phyloP scores from a whole-genome alignment of 1,139 yeast genomes.

The Taphrina betulina region DNA sequence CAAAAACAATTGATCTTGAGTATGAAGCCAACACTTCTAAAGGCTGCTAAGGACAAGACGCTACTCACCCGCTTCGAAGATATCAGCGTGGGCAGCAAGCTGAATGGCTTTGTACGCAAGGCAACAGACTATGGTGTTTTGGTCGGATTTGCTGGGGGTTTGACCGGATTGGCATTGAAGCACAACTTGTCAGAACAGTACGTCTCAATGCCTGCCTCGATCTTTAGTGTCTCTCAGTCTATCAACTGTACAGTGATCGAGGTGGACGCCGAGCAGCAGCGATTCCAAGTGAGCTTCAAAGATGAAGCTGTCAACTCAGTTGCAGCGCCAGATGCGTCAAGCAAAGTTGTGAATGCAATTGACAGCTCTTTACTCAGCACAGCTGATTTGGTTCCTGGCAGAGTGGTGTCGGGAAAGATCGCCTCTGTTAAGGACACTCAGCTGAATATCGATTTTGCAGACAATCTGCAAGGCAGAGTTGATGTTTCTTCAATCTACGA shows the following conservation, averaged over 20 bases:
- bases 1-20: slow-evolving; percentile 62
- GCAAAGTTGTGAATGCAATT: slow-evolving; percentile 54
- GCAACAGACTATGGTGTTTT: slow-evolving; percentile 75
- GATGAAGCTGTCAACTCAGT: slow-evolving; percentile 44
- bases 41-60: slow-evolving; percentile 56
- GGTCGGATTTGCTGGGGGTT: slow-evolving; percentile 73
- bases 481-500: slow-evolving; percentile 74
- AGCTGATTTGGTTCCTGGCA: slow-evolving; percentile 61
- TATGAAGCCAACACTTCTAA: slow-evolving; percentile 65
- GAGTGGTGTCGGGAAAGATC: slow-evolving; percentile 59
- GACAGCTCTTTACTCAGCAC: slow-evolving; percentile 53
- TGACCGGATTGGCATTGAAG: slow-evolving; percentile 81
- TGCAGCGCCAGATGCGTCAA: slow-evolving; percentile 14
- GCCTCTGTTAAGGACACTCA: slow-evolving; percentile 70
- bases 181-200: slow-evolving; percentile 51
- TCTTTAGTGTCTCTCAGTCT: slow-evolving; percentile 55
- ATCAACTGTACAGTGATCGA: slow-evolving; percentile 35
- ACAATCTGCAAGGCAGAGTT: slow-evolving; percentile 74
- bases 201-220: slow-evolving; percentile 57
- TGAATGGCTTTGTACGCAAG: slow-evolving; percentile 75
- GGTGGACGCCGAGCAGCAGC: slow-evolving; percentile 33
- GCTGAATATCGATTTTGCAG: slow-evolving; percentile 72
- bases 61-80: slow-evolving; percentile 65
- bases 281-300: slow-evolving; percentile 43
- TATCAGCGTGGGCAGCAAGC: slow-evolving; percentile 52